A percentile compares a stretch with the other conserved stretches of the same genome.
These are phyloP conservation scores for Fusarium sp. DNA, from an alignment of 2,329 filamentous ascomycete species.

Conservation along the genomic window DNA sequence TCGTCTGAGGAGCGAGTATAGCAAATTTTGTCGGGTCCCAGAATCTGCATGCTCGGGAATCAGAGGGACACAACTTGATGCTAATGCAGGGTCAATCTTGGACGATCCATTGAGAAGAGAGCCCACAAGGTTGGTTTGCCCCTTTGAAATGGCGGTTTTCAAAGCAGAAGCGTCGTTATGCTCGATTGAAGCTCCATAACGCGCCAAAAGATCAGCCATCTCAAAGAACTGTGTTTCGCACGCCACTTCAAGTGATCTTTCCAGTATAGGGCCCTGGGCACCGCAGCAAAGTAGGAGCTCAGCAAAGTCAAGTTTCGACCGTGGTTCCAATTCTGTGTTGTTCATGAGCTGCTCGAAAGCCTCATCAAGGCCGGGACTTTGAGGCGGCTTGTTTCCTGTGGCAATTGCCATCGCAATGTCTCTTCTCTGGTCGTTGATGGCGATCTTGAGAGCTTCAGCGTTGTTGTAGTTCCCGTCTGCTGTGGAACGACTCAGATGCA, in stretches of 20 bases:
- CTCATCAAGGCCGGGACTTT: constrained; percentile 57
- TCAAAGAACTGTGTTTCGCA: constrained; percentile 62
- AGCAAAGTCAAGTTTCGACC: constrained; percentile 61
- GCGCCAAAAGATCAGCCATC: constrained; percentile 63
- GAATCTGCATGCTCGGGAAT: constrained; percentile 59
- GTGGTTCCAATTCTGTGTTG: constrained; percentile 57
- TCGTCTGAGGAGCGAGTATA: constrained; percentile 59
- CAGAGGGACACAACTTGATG: constrained; percentile 60
- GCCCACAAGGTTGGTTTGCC: constrained; percentile 58
- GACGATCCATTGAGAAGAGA: constrained; percentile 58
- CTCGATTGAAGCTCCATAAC: constrained; percentile 64
- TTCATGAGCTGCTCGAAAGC: constrained; percentile 60
- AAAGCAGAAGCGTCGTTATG: constrained; percentile 61
- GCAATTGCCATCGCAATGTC: constrained; percentile 66
- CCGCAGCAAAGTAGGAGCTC: constrained; percentile 69
- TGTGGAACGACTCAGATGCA: constrained; percentile 60
- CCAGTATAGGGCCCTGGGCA: constrained; percentile 61
- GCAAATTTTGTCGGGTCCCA: constrained; percentile 56
- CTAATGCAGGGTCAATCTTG: constrained; percentile 54
- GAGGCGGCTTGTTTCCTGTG: constrained; percentile 62
- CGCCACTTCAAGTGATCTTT: constrained; percentile 59
- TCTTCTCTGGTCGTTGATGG: constrained; percentile 58
- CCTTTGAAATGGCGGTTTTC: constrained; percentile 57
- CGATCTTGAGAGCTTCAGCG: constrained; percentile 62
- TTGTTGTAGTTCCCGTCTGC: constrained; percentile 64